Percentiles rank a stretch among this genome's conserved stretches.
Conservation (phyloP, 768 basidiomycete genomes). For the Naganishia friedmannii region DNA sequence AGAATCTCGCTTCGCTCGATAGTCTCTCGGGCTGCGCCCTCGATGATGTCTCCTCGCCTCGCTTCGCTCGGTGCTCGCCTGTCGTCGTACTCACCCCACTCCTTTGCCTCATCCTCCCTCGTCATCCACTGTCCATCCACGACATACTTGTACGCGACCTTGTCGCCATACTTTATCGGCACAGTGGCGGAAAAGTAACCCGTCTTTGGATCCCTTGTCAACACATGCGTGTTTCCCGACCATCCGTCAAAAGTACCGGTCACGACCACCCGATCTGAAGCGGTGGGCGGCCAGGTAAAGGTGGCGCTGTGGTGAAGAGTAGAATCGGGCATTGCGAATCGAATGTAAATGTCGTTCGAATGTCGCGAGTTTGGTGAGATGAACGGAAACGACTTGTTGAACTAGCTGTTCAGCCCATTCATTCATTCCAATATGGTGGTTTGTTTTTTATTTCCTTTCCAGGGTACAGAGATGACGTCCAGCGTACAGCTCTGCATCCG, state of each 20-base stretch:
- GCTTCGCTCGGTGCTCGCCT: neutral
- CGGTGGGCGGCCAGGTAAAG: constrained; percentile 27
- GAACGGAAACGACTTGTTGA: no score
- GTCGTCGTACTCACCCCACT: constrained; percentile 45
- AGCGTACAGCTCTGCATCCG: no score
- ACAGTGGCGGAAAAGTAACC: constrained; percentile 43
- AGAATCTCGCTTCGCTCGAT: neutral
- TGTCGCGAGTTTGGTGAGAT: no score
- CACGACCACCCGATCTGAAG: constrained; percentile 41
- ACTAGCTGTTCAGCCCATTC: no score
- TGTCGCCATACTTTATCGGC: constrained; percentile 47
- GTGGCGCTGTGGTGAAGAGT: constrained; percentile 24
- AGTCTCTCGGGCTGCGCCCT: no score
- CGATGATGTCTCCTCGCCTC: no score
- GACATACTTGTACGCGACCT: constrained; percentile 52
- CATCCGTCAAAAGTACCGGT: constrained; percentile 51
- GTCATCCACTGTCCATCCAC: constrained; percentile 52
- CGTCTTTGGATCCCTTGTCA: constrained; percentile 41
- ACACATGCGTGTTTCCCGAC: constrained; percentile 43
- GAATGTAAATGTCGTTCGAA: neutral
- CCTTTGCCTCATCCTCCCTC: constrained; percentile 51
- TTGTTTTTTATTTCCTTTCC: no score
- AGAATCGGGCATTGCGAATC: constrained; percentile 13
- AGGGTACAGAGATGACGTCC: no score
- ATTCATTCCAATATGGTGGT: no score